Base-by-base conservation (phyloP, 1,284 basidiomycete species). In the Athelia psychrophila region DNA sequence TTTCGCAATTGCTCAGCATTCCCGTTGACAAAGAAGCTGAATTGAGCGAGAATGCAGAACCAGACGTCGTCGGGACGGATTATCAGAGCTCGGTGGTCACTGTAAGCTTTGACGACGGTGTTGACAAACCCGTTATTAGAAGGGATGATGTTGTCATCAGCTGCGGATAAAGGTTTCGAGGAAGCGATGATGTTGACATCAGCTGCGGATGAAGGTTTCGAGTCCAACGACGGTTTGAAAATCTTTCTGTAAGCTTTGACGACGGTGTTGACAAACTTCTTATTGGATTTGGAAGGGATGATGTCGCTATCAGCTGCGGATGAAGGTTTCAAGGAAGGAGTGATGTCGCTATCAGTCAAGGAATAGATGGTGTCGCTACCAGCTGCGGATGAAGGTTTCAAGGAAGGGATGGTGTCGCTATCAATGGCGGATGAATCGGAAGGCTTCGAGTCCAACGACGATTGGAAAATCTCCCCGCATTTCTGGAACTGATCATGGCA, bases 41-140 rank as follows among this genome's bases (percentile, higher is more conserved):
- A 73, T 47, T 78, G 76, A 1, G 61, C 56, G 16, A 78, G 54
- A 53, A 78, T 77, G 3, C 71, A 65, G 22, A 75, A 60, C 77
- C 77, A 78, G 20, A 78, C 62, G 49, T 76, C 74, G 48, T 76
- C 74, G 0, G 76, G 75, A 4, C 74, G 67, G 25, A 68, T 51
- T 49, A 65, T 57, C 15, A 76, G 64, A 3, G 62, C 64, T 9
- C 67, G 68, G 50, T 76, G 75, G 2, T 67, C 52, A 32, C 64
- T 69, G 57, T 75, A 75, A 2, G 74, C 74, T 44, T 65, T 57
- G 20, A 71, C 48, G 25, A 70, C 63, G 15, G 73, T 67, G 25
- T 66, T 52, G 6, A 76, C 71, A 30, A 76, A 67, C 0, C 73
- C 72, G 49, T 75, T 73, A 10, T 52, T 38, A 2, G 40, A 57